Conservation (phyloP, 192 early-diverging fungal species). For the Geosiphon pyriformis region DNA sequence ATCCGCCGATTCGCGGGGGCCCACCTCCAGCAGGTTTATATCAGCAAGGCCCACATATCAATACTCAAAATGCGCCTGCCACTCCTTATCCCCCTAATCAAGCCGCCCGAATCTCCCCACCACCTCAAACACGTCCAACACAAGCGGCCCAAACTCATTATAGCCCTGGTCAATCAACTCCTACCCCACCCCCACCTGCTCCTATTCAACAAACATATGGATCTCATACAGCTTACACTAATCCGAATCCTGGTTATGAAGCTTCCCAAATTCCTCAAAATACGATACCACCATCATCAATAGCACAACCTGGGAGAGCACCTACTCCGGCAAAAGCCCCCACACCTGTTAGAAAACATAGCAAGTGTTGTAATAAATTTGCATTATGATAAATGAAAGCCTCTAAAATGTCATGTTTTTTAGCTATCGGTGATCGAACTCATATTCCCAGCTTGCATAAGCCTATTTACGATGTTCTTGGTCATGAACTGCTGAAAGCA, state of each 20-base stretch:
- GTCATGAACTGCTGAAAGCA: slow-evolving; percentile 47
- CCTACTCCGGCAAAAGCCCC: slow-evolving; percentile 39
- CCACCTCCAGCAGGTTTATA: background rate
- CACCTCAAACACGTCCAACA: slow-evolving; percentile 21
- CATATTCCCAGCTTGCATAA: slow-evolving; percentile 76
- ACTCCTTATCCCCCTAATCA: slow-evolving; percentile 31
- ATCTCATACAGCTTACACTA: slow-evolving; percentile 12
- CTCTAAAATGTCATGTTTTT: background rate
- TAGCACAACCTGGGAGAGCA: slow-evolving; percentile 34
- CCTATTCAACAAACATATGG: slow-evolving; percentile 25
- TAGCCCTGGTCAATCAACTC: slow-evolving; percentile 32
- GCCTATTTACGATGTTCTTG: slow-evolving; percentile 49
- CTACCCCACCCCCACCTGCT: slow-evolving; percentile 30
- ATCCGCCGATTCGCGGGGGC: slow-evolving; percentile 5
- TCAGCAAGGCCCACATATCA: slow-evolving; percentile 11
- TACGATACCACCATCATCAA: slow-evolving; percentile 25
- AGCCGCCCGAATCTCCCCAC: background rate
- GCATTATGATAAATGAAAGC: background rate
- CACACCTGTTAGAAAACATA: slow-evolving; percentile 46
- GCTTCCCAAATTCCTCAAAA: slow-evolving; percentile 27
- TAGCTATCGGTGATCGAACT: slow-evolving; percentile 75
- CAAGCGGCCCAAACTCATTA: slow-evolving; percentile 31
- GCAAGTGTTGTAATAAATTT: slow-evolving; percentile 37
- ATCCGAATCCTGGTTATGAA: slow-evolving; percentile 26
- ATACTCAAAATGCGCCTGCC: slow-evolving; percentile 18